Base-by-base conservation (phyloP, 352 stramenopile genomes). In the Phytophthora litchii region DNA sequence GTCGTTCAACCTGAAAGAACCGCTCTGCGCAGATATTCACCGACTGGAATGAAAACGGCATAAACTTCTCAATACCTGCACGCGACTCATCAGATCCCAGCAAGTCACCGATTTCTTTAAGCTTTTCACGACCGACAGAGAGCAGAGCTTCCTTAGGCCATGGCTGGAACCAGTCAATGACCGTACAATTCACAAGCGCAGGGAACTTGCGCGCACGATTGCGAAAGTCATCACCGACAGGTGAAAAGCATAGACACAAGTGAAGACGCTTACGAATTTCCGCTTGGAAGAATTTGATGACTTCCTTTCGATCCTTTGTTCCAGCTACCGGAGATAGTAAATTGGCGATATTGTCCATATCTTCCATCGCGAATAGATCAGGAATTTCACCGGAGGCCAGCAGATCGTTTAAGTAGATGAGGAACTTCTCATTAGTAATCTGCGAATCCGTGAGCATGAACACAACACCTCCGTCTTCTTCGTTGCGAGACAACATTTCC, bases 351-450 rank as follows among this genome's bases (percentile, higher is more conserved):
- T 84, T 89, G 70, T 98, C 95, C 51, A 97, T 86, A 60, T 99
- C 96, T 71, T 99, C 96, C 34, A 74, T 80, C 4, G 93, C 85
- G 60, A 98, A 99, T 12, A 98, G 72, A 54, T 98, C 95, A 0
- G 93, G 91, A 32, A 99, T 96, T 53, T 98, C 95, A 16, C 94
- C 95, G 0, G 81, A 96, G 0, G 94, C 94, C 7, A 99, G 70
- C 21, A 99, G 67, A 78, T 98, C 94, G 68, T 98, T 98, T 31
- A 99, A 68, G 59, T 97, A 98, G 47, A 99, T 97, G 13, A 99
- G 72, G 70, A 98, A 98, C 34, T 97, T 91, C 60, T 99, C 94
- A 72, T 99, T 98, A 10, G 92, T 97, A 65, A 99, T 98, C 66
- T 98, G 92, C 3, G 83, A 96, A 61, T 99, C 95, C 1, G 91